These are phyloP conservation scores for Cercophora samala DNA, from an alignment of 495 filamentous ascomycete species.

Conservation along the genomic window DNA sequence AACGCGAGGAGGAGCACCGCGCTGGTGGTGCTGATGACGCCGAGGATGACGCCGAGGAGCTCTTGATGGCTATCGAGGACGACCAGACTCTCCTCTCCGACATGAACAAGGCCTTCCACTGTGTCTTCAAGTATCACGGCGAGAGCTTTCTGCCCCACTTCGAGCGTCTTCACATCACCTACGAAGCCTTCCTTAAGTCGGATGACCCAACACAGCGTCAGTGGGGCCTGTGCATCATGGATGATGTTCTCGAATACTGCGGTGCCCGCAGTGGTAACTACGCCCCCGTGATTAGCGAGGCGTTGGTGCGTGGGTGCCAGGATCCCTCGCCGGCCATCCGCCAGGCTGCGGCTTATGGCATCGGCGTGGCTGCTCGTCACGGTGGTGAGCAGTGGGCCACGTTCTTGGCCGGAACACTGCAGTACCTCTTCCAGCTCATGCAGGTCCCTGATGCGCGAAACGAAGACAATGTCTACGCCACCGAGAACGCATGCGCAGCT, in stretches of 20 bases:
- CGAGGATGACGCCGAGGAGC: conserved; percentile 62
- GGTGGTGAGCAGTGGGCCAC: conserved; percentile 80
- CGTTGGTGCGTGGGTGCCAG: conserved; percentile 74
- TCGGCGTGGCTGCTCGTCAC: conserved; percentile 92
- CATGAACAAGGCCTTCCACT: conserved; percentile 99
- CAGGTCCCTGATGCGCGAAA: conserved; percentile 73
- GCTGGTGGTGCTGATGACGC: conserved; percentile 62
- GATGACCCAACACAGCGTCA: conserved; percentile 88
- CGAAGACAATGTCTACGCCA: conserved; percentile 95
- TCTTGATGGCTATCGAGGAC: conserved; percentile 89
- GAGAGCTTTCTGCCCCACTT: conserved; percentile 78
- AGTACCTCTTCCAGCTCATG: conserved; percentile 77
- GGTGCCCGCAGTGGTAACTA: conserved; percentile 79
- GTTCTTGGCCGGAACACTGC: conserved; percentile 75
- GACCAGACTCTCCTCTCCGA: conserved; percentile 95
- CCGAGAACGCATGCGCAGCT: conserved; percentile 91
- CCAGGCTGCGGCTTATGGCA: conserved; percentile 94
- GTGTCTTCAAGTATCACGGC: conserved; percentile 95
- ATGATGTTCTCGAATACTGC: conserved; percentile 97
- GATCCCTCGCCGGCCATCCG: conserved; percentile 87
- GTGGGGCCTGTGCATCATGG: conserved; percentile 98
- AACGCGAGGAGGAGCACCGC: conserved; percentile 68
- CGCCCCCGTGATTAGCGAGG: conserved; percentile 76
- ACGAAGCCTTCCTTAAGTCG: conserved; percentile 80
- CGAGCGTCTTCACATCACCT: conserved; percentile 79